A percentile compares a stretch with the other conserved stretches of the same genome.
Conservation (phyloP, 306 rosid genomes). For the Medicago ruthenica region DNA sequence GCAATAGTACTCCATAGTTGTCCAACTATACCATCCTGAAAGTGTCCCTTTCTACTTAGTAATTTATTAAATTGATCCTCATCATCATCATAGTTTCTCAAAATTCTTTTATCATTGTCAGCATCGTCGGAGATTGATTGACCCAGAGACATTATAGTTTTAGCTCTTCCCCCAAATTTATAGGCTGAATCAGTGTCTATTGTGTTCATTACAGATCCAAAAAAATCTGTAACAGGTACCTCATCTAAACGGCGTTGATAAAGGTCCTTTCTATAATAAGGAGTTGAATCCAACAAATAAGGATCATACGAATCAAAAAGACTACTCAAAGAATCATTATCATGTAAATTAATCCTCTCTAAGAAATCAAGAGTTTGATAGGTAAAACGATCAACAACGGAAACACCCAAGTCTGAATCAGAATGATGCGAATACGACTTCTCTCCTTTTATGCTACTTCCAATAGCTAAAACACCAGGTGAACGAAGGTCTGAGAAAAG, state of each 20-base stretch:
- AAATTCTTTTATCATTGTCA: constrained; percentile 37
- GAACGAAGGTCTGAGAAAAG: not conserved
- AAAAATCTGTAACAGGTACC: constrained; percentile 94
- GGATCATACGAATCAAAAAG: not conserved
- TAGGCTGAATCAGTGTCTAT: constrained; percentile 90
- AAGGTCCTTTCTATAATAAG: too few species aligned
- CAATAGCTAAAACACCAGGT: not conserved
- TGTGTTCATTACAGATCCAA: constrained; percentile 93
- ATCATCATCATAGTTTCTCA: constrained; percentile 41
- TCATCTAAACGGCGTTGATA: not conserved
- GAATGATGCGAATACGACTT: not conserved
- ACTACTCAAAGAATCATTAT: not conserved
- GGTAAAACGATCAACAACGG: not conserved
- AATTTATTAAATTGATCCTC: constrained; percentile 44
- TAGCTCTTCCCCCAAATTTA: constrained; percentile 20
- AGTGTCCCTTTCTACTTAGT: constrained; percentile 46
- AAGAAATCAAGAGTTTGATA: not conserved
- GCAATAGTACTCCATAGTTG: constrained; percentile 53
- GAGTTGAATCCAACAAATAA: not conserved
- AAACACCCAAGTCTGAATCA: not conserved
- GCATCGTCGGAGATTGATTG: constrained; percentile 41
- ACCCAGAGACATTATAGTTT: constrained; percentile 44
- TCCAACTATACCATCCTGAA: constrained; percentile 37
- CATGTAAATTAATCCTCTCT: not conserved
- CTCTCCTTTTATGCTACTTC: not conserved